A percentile compares a stretch with the other conserved stretches of the same genome.
These are phyloP conservation scores for Torulaspora microellipsoides DNA, from an alignment of 805 yeast genomes.

Conservation along the genomic window DNA sequence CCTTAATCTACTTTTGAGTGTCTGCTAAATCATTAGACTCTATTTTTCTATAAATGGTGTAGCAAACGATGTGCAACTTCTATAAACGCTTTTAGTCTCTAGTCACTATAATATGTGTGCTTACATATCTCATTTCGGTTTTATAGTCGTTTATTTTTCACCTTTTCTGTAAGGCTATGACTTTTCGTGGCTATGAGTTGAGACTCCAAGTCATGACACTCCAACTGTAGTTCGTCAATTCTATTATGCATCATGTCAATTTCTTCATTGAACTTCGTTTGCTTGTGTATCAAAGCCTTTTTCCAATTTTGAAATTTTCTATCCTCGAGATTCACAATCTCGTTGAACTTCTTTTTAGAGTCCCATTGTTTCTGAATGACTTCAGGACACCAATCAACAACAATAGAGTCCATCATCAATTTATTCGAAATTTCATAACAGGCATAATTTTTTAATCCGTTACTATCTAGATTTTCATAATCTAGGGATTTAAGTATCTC, in stretches of 20 bases:
- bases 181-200: slow-evolving; percentile 2
- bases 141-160: background rate
- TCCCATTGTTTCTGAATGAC: slow-evolving; percentile 42
- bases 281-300: slow-evolving; percentile 48
- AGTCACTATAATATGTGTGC: too few species aligned
- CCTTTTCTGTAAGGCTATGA: background rate
- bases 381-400: slow-evolving; percentile 44
- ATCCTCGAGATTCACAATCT: slow-evolving; percentile 47
- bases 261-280: slow-evolving; percentile 50
- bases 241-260: slow-evolving; percentile 42
- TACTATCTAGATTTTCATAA: slow-evolving; percentile 28
- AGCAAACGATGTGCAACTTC: too few species aligned
- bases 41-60: too few species aligned
- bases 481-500: slow-evolving; percentile 14
- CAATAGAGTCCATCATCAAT: slow-evolving; percentile 37
- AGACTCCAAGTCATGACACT: slow-evolving; percentile 23
- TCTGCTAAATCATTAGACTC: too few species aligned
- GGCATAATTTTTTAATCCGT: slow-evolving; percentile 37
- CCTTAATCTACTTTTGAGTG: too few species aligned
- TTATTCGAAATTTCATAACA: slow-evolving; percentile 38
- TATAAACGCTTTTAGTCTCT: too few species aligned
- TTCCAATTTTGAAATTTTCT: slow-evolving; percentile 60
- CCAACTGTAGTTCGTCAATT: slow-evolving; percentile 37
- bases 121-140: too few species aligned
- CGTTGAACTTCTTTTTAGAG: slow-evolving; percentile 42